Percentiles rank a stretch among this genome's conserved stretches.
phyloP scores from a whole-genome alignment of 2,329 filamentous ascomycete species.

The Kalmusia sp. region DNA sequence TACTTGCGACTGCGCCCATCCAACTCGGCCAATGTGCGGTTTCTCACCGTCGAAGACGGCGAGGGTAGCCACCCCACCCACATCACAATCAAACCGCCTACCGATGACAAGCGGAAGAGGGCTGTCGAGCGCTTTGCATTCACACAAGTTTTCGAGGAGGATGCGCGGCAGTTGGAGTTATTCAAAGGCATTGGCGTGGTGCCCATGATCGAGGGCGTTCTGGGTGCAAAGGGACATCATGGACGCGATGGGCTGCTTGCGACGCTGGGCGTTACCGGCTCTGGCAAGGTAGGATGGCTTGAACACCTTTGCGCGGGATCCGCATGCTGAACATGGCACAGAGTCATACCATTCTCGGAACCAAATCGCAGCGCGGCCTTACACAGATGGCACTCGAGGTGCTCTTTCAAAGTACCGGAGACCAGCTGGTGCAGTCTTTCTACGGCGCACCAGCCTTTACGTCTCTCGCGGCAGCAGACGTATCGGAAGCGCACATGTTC shows the following conservation, averaged over 20 bases:
- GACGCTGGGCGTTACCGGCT: constrained; percentile 92
- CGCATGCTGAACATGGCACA: constrained; percentile 47
- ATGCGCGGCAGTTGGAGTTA: constrained; percentile 82
- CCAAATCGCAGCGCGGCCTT: constrained; percentile 82
- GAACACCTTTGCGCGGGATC: background rate
- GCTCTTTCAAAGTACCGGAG: constrained; percentile 80
- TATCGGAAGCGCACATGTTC: constrained; percentile 80
- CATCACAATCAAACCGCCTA: constrained; percentile 67
- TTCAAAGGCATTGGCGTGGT: constrained; percentile 82
- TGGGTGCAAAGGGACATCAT: constrained; percentile 74
- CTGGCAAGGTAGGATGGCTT: constrained; percentile 76
- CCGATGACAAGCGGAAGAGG: constrained; percentile 80
- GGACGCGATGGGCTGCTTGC: constrained; percentile 89
- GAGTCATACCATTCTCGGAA: constrained; percentile 96
- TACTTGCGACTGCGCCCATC: constrained; percentile 77
- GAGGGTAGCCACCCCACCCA: constrained; percentile 52
- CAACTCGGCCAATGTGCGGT: constrained; percentile 58
- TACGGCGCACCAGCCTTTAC: constrained; percentile 69
- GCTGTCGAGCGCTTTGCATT: constrained; percentile 95
- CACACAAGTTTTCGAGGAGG: constrained; percentile 89
- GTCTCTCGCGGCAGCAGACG: constrained; percentile 77
- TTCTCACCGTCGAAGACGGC: constrained; percentile 75
- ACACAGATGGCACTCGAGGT: constrained; percentile 92
- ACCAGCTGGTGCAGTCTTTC: constrained; percentile 70
- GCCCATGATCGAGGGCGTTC: constrained; percentile 78